Evolutionary conservation across 2,329 filamentous ascomycete species (phyloP), one percentile per base, ranked within the genome.

Genomic region (Coleophoma cylindrospora): DNA sequence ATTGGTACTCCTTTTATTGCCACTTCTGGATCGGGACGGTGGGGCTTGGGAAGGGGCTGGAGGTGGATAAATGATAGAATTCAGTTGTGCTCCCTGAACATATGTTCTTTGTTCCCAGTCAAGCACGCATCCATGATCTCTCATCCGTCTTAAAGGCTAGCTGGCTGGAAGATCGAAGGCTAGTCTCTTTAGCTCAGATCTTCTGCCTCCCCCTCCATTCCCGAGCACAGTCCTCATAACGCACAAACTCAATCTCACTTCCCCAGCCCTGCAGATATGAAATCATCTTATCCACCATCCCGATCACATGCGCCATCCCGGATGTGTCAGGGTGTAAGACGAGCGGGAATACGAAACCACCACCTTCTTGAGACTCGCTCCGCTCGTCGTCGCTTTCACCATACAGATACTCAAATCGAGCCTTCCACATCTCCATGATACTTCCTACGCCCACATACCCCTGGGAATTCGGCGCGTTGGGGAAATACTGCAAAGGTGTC

Each of bases 271-370:
- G 68, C 58, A 81, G 48, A 75, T 76, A 81, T 34, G 47, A 58
- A 52, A 81, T 64, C 54, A 79, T 70, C 44, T 75, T 68, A 0
- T 60, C 55, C 44, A 60, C 54, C 59, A 61, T 61, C 6, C 77
- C 77, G 61, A 81, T 74, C 1, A 81, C 69, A 70, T 81, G 78
- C 45, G 77, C 76, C 76, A 81, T 80, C 0, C 79, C 79, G 59
- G 72, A 76, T 4, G 77, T 81, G 65, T 81, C 78, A 0, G 78
- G 78, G 65, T 81, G 79, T 58, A 81, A 61, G 3, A 81, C 64
- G 15, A 81, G 60, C 15, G 74, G 73, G 47, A 80, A 80, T 0
- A 80, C 64, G 32, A 71, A 65, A 34, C 66, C 57, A 58, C 61
- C 40, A 57, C 62, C 40, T 11, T 56, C 54, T 12, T 61, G 57